Evolutionary conservation across 306 rosid species (phyloP), one percentile per base, ranked within the genome.

Genomic region (Dalbergia oliveri): DNA sequence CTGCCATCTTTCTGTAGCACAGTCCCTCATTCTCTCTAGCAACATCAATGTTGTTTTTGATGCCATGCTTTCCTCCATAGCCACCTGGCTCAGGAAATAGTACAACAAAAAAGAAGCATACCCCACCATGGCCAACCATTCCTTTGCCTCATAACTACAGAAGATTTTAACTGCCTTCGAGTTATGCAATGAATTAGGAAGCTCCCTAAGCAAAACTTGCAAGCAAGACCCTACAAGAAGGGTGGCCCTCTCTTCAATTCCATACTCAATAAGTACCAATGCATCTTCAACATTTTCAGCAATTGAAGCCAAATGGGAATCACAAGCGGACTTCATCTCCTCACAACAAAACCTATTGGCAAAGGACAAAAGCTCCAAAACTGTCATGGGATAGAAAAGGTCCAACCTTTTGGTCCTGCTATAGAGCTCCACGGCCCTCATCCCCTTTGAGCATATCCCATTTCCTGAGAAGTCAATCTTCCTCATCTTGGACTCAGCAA

Each of bases 341-440:
- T 87, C 93, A 53, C 97, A 92, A 72, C 94, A 92, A 83, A 92
- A 92, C 85, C 89, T 83, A 70, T 86, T 87, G 11, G 93, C 87
- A 43, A 92, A 88, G 31, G 87, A 80, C 31, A 90, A 91, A 23
- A 92, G 74, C 84, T 90, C 93, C 83, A 89, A 76, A 71, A 92
- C 87, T 71, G 89, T 83, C 58, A 73, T 35, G 6, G 88, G 87
- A 35, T 81, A 63, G 77, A 88, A 86, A 65, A 53, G 59, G 47
- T 87, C 88, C 83, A 92, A 72, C 6, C 80, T 87, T 68, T 86
- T 78, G 19, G 84, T 84, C 88, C 93, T 86, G 72, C 89, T 92
- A 67, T 87, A 92, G 62, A 88, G 59, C 73, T 87, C 97, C 82
- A 87, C 85, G 37, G 91, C 94, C 61, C 80, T 87, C 93, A 92